Percentiles rank a stretch among this genome's conserved stretches.
phyloP scores from a whole-genome alignment of 164 flowering plant species.

The Santalum album region DNA sequence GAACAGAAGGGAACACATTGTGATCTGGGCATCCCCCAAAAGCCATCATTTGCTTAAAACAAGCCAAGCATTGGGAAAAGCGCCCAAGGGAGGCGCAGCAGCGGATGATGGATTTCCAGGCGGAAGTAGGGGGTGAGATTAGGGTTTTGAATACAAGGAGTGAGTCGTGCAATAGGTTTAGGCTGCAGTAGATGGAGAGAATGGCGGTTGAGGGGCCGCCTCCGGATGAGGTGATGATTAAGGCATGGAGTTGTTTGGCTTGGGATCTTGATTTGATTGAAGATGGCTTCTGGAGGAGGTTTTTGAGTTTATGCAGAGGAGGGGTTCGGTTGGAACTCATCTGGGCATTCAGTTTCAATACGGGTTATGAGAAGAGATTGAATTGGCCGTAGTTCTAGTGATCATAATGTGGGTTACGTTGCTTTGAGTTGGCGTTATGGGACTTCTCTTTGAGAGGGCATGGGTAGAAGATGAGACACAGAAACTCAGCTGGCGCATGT shows the following conservation, averaged over 20 bases:
- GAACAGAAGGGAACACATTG: slow-evolving; percentile 65
- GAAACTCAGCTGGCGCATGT: too few relatives aligned
- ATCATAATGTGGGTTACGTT: too few relatives aligned
- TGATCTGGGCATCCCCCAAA: slow-evolving; percentile 53
- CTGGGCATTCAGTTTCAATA: too few relatives aligned
- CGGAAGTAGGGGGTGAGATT: slow-evolving; percentile 28
- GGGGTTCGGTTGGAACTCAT: slow-evolving; percentile 16
- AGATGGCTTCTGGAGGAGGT: slow-evolving; percentile 30
- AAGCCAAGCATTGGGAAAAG: slow-evolving; percentile 25
- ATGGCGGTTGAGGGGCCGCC: slow-evolving; percentile 9
- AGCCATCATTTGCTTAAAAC: slow-evolving; percentile 47
- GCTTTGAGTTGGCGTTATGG: too few relatives aligned
- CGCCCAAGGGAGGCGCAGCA: slow-evolving; percentile 53
- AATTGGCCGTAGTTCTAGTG: too few relatives aligned
- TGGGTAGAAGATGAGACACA: too few relatives aligned
- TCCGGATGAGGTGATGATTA: slow-evolving; percentile 28
- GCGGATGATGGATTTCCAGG: slow-evolving; percentile 62
- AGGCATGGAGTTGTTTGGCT: slow-evolving; percentile 77
- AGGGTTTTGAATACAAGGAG: slow-evolving; percentile 35
- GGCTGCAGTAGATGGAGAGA: slow-evolving; percentile 54
- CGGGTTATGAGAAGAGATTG: too few relatives aligned
- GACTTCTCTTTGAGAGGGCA: too few relatives aligned
- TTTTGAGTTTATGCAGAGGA: slow-evolving; percentile 9
- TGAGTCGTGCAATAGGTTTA: slow-evolving; percentile 44
- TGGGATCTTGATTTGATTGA: slow-evolving; percentile 36